Evolutionary conservation across 108 stramenopile species (phyloP).

Genomic region (Stephanodiscus triporus): DNA sequence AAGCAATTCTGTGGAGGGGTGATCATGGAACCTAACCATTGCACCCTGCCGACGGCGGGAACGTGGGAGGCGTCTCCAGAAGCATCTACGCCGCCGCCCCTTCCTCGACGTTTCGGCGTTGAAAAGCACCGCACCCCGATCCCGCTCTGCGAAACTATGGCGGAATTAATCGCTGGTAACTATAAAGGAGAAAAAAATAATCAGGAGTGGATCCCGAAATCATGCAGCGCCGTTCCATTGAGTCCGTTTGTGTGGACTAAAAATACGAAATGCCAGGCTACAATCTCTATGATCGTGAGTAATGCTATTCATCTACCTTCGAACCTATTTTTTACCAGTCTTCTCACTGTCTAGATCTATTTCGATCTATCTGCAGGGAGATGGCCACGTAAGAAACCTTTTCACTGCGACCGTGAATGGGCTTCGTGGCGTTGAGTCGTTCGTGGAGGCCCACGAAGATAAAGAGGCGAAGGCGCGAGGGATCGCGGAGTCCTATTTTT

Average conservation of each 20-base stretch:
- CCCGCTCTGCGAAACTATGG: conserved; percentile 19
- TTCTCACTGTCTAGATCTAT: too few species aligned
- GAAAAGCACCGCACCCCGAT: background rate
- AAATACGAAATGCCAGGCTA: conserved; percentile 26
- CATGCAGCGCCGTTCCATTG: conserved; percentile 31
- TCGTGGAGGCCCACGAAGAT: conserved; percentile 33
- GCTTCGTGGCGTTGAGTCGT: conserved; percentile 22
- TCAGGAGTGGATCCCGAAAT: conserved; percentile 18
- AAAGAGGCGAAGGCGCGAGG: conserved; percentile 18
- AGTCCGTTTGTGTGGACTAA: conserved; percentile 35
- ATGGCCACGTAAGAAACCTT: conserved; percentile 41
- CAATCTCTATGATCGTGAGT: conserved; percentile 33
- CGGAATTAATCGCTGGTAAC: conserved; percentile 10
- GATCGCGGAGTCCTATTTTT: conserved; percentile 27
- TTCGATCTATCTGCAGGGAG: conserved; percentile 9
- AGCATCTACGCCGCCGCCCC: conserved; percentile 2
- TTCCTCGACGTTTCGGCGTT: conserved; percentile 25
- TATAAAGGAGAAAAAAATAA: conserved; percentile 2
- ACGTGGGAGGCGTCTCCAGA: conserved; percentile 9
- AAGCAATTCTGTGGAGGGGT: conserved; percentile 27
- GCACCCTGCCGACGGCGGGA: conserved; percentile 20
- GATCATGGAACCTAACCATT: conserved; percentile 14
- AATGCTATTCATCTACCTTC: background rate
- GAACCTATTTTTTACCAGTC: too few species aligned
- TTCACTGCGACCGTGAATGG: conserved; percentile 46